Evolutionary conservation across 2,329 filamentous ascomycete species (phyloP).

Genomic region (Leptographium wingfieldii): DNA sequence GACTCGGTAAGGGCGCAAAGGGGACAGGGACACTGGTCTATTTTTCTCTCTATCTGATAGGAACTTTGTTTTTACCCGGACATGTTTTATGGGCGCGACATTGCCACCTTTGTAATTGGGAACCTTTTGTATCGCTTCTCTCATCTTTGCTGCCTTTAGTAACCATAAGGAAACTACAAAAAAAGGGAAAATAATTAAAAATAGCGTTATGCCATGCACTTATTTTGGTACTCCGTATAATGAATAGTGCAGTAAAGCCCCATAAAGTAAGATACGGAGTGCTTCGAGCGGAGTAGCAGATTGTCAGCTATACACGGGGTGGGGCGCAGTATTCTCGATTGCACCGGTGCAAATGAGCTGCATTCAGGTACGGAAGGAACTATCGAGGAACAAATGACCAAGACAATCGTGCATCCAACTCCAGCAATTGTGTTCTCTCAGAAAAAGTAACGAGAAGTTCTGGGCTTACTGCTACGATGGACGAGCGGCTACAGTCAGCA

Average conservation of each 20-base stretch:
- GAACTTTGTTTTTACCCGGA: background rate
- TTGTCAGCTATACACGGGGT: background rate
- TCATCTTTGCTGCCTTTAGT: background rate
- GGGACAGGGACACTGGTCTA: background rate
- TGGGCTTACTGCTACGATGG: background rate
- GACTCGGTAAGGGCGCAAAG: background rate
- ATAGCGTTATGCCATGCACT: background rate
- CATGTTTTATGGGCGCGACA: background rate
- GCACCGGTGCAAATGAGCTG: background rate
- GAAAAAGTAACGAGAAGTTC: background rate
- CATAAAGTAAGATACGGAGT: too few relatives aligned
- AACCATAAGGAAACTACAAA: background rate
- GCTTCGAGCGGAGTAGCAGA: too few relatives aligned
- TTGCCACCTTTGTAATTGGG: background rate
- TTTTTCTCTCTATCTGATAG: background rate
- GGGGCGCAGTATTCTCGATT: background rate
- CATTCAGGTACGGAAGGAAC: background rate
- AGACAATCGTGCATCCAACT: background rate
- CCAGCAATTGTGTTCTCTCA: background rate
- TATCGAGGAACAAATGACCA: background rate
- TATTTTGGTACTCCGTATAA: too few relatives aligned
- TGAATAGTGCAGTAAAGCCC: background rate
- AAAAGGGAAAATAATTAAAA: background rate
- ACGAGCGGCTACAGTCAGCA: background rate
- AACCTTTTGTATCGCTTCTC: background rate